These are phyloP conservation scores for Fraxinus quadrangulata DNA, from an alignment of 257 asterid genomes.

Conservation along the genomic window DNA sequence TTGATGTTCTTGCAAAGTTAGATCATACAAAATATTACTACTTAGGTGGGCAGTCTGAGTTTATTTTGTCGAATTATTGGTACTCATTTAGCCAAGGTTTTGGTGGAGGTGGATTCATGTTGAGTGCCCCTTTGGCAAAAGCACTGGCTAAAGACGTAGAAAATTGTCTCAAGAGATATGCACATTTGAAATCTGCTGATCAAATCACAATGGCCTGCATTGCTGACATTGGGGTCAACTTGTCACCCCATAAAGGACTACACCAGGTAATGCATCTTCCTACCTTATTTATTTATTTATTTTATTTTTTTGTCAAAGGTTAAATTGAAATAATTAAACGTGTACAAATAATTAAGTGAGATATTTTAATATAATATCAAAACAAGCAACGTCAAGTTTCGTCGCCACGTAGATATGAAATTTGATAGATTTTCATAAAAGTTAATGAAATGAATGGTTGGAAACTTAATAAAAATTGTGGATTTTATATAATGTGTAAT, in stretches of 20 bases:
- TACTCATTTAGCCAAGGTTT: slow-evolving; percentile 61
- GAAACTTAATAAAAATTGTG: too few species aligned
- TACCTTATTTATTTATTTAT: too few species aligned
- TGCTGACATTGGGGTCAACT: slow-evolving; percentile 66
- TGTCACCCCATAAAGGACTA: slow-evolving; percentile 49
- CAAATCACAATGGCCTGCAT: slow-evolving; percentile 46
- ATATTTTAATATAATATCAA: too few species aligned
- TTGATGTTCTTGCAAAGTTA: slow-evolving; percentile 42
- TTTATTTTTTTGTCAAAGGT: too few species aligned
- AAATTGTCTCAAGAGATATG: slow-evolving; percentile 50
- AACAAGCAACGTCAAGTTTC: too few species aligned
- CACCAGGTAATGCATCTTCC: slow-evolving; percentile 49
- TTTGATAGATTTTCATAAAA: too few species aligned
- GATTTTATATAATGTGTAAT: too few species aligned
- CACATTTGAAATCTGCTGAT: slow-evolving; percentile 45
- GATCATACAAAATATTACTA: slow-evolving; percentile 54
- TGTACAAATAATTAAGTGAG: too few species aligned
- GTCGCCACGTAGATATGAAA: too few species aligned
- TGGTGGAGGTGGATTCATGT: slow-evolving; percentile 70
- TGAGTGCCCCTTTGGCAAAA: slow-evolving; percentile 61
- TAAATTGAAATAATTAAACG: too few species aligned
- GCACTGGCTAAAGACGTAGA: slow-evolving; percentile 51
- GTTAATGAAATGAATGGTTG: too few species aligned
- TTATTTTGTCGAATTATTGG: slow-evolving; percentile 42
- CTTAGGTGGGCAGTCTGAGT: slow-evolving; percentile 56